Base-by-base conservation (phyloP, 495 filamentous ascomycete genomes). In the Podospora sp. region DNA sequence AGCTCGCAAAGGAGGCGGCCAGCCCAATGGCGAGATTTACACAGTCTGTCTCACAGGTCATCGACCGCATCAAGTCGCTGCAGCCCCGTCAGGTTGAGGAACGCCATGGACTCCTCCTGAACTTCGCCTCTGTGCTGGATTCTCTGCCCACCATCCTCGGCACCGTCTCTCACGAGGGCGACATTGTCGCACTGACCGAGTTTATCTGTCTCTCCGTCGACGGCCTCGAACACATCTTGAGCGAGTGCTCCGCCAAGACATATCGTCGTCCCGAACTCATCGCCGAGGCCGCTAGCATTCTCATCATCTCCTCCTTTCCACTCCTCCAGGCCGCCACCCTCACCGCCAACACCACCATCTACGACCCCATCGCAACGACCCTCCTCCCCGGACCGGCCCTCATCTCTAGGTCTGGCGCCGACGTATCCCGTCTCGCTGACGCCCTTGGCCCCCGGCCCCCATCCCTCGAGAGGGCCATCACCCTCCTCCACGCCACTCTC, bases 181-280 rank as follows among this genome's bases (percentile, higher is more conserved):
- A 58, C 58, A 24, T 56, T 16, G 7, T 8, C 20, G 24, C 29
- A 4, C 25, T 65, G 9, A 69, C 68, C n/a, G 24, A 63, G 21
- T 65, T 78, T 56, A 64, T 71, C 20, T 53, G 50, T 0, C 26
- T 69, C 33, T 68, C 69, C 0, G 25, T 69, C 3, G 53, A 66
- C 26, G 69, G 65, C 0, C 33, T 84, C 11, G 66, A 69, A 8
- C 66, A 64, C 2, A 76, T 82, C 20, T 70, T 84, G 14, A 58
- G 61, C 24, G 76, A 81, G 40, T 75, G 76, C 56, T 65, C 76
- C 50, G 74, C 64, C 6, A 79, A 73, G 1, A 79, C 77, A 21
- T 82, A 82, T 63, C 84, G 87, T n/a, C 85, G 87, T 5, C 90
- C 90, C 0, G 90, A 92, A 66, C 77, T 93, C 16, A 85, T 89